Conservation (phyloP, 139 green algal species). For the Axilococcus clingmanii region DNA sequence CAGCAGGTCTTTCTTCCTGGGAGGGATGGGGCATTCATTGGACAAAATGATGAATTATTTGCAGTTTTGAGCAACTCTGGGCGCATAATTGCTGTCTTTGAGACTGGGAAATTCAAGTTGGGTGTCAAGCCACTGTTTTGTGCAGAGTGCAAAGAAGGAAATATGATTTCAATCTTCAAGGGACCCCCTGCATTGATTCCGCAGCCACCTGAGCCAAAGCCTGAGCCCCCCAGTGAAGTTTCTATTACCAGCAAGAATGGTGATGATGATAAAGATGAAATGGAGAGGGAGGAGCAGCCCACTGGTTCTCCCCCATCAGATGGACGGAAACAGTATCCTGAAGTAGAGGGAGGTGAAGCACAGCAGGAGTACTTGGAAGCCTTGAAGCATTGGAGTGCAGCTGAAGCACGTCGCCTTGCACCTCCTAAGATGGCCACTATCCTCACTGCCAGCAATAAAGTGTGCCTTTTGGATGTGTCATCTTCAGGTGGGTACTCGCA, state of each 20-base stretch:
- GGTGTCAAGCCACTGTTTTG: slow-evolving; percentile 12
- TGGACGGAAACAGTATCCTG: too few species aligned
- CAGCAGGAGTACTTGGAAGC: slow-evolving; percentile 5
- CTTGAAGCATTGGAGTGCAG: slow-evolving; percentile 10
- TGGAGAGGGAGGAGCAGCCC: slow-evolving; percentile 7
- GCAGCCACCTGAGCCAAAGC: not conserved
- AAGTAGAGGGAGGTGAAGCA: slow-evolving; percentile 4
- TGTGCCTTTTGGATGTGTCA: slow-evolving; percentile 12
- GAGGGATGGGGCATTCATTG: slow-evolving; percentile 25
- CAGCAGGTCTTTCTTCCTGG: slow-evolving; percentile 20
- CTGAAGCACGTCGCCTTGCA: slow-evolving; percentile 16
- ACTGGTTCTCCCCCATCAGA: not conserved
- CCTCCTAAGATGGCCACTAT: slow-evolving; percentile 12
- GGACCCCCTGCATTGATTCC: slow-evolving; percentile 21
- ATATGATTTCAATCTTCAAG: slow-evolving; percentile 6
- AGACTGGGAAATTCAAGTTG: slow-evolving; percentile 19
- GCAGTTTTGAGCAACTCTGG: slow-evolving; percentile 31
- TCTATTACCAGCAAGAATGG: too few species aligned
- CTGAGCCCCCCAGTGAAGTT: too few species aligned
- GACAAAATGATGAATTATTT: slow-evolving; percentile 21
- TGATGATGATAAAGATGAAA: slow-evolving; percentile 13
- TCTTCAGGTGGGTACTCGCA: slow-evolving; percentile 1
- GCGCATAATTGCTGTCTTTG: slow-evolving; percentile 21
- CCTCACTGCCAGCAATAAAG: slow-evolving; percentile 15
- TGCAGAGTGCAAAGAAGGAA: slow-evolving; percentile 12